Percentiles rank a stretch among this genome's conserved stretches.
Conservation (phyloP, 2,329 filamentous ascomycete species). For the Fusarium sp. region DNA sequence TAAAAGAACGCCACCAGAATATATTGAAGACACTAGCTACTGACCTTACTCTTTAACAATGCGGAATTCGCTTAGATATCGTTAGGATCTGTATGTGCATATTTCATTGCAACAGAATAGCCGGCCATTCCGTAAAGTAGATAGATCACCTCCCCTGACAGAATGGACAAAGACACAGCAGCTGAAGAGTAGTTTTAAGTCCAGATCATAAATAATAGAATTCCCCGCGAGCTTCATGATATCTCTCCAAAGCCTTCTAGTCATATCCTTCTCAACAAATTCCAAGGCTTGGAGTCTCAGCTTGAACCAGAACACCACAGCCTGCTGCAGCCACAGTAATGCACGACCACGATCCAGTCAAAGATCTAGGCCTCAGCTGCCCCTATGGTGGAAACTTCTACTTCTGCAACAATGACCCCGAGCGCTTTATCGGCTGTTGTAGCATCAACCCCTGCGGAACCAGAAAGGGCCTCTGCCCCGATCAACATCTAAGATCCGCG, state of each 20-base stretch:
- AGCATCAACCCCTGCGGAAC: constrained; percentile 47
- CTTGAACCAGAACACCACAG: not conserved
- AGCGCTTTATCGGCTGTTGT: constrained; percentile 56
- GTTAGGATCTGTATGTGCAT: not conserved
- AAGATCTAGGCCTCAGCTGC: constrained; percentile 47
- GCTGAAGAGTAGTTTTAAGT: not conserved
- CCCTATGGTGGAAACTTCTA: constrained; percentile 50
- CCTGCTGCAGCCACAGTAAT: constrained; percentile 1
- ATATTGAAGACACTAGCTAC: not conserved
- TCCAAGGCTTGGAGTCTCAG: not conserved
- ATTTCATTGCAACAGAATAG: accelerated
- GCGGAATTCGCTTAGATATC: not conserved
- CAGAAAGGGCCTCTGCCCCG: constrained; percentile 32
- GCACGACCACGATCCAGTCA: constrained; percentile 8
- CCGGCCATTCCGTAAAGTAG: not conserved
- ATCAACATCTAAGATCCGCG: constrained; percentile 35
- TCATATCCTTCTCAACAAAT: accelerated
- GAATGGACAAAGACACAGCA: not conserved
- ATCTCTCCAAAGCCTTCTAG: accelerated
- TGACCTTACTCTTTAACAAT: not conserved
- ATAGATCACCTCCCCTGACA: too few species aligned
- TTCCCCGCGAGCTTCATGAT: not conserved
- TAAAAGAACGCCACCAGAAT: not conserved
- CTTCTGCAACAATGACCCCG: constrained; percentile 47
- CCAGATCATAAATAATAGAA: not conserved